phyloP scores from a whole-genome alignment of 345 rosid species.

The Draba incana region DNA sequence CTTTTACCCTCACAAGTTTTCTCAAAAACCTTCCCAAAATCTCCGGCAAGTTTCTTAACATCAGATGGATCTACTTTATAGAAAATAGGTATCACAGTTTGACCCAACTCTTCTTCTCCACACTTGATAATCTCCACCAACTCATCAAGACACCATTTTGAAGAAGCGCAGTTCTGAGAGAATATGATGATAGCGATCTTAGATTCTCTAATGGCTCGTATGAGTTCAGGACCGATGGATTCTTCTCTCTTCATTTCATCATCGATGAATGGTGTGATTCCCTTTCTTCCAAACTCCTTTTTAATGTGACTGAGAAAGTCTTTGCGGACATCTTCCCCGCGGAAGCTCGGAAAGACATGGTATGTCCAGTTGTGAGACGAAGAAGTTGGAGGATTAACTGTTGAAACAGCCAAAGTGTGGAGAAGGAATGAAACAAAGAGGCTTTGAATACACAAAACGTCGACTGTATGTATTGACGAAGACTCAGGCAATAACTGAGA shows the following conservation, averaged over 20 bases:
- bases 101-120: not conserved
- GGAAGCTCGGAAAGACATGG: constrained; percentile 20
- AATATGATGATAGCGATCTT: constrained; percentile 15
- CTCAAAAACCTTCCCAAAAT: not conserved
- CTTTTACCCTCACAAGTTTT: not conserved
- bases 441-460: too few relatives aligned
- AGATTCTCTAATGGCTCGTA: constrained; percentile 13
- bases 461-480: too few relatives aligned
- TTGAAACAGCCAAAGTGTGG: too few relatives aligned
- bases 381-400: not conserved
- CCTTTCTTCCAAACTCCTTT: constrained; percentile 7
- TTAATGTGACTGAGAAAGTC: constrained; percentile 3
- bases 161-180: constrained; percentile 10
- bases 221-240: constrained; percentile 26
- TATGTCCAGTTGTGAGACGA: not conserved
- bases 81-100: constrained; percentile 14
- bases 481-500: too few relatives aligned
- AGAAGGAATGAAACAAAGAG: too few relatives aligned
- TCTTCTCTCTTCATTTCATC: constrained; percentile 28
- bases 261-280: constrained; percentile 18
- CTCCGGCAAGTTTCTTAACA: constrained; percentile 13
- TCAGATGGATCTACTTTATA: constrained; percentile 3
- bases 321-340: not conserved
- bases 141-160: constrained; percentile 22
- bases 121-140: constrained; percentile 13